Evolutionary conservation across 768 basidiomycete species (phyloP), one percentile per base, ranked within the genome.

Genomic region (Tricholoma bakamatsutake): DNA sequence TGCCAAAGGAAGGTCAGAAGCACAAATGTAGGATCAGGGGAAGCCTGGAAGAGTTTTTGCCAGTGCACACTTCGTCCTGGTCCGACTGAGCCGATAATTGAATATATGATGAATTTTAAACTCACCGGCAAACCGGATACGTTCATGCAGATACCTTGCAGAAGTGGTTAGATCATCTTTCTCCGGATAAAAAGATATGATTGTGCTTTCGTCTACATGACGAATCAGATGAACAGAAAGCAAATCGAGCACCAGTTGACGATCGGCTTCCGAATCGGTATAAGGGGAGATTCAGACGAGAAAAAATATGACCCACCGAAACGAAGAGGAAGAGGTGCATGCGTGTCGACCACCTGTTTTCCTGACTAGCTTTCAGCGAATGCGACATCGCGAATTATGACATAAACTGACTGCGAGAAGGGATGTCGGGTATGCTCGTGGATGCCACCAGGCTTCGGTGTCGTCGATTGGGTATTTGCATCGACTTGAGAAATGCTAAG

Each of bases 121-220:
- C 61, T 11, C 52, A 71, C 76, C 78, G 8, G 79, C 78, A 61
- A 76, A 79, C 17, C 74, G 70, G 54, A 80, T 76, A 8, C 80
- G 71, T 47, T 76, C 73, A 53, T 79, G 76, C 8, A 82, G 68
- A 54, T 73, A 76, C 1, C 58, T 48, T 0, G 79, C 79, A 3
- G 67, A 65, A 0, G 79, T 80, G 1, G 73, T 73, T 17, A 72
- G 73, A 11, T 72, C 40, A 24, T 72, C 66, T 43, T 69, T 59
- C 15, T 60, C 69, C 9, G 77, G 76, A 58, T 81, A 79, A 52
- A 75, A 81, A 11, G 77, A 78, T n/a, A 82, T 75, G 37, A 82
- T 76, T 1, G 78, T 80, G 58, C 72, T 80, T 5, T 73, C 72
- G 6, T 76, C 67, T 24, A 67, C 60, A 39, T 72, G 72, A n/a